Evolutionary conservation across 805 yeast species (phyloP).

Genomic region (Myxozyma udenii): DNA sequence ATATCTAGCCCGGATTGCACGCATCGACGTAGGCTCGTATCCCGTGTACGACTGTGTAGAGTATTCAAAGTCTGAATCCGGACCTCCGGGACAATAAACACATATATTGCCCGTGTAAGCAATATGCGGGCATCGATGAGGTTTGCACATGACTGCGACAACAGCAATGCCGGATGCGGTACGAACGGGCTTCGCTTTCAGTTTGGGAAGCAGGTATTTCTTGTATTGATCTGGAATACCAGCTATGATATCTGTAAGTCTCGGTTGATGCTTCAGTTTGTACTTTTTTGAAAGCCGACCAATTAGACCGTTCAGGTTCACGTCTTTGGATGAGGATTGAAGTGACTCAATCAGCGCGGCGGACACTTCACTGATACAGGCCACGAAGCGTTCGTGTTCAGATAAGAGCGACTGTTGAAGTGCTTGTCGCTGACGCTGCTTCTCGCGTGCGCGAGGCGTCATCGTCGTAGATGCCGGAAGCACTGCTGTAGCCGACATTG

Average conservation of each 20-base stretch:
- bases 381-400: constrained; percentile 87
- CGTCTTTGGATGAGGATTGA: constrained; percentile 56
- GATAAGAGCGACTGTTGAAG: neutral
- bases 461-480: neutral
- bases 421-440: neutral
- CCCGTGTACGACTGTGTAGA: constrained; percentile 98
- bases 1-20: constrained; percentile 97
- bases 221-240: constrained; percentile 96
- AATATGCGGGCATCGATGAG: constrained; percentile 98
- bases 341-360: constrained; percentile 27
- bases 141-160: constrained; percentile 98
- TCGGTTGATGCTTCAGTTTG: constrained; percentile 85
- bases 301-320: constrained; percentile 86
- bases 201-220: constrained; percentile 83
- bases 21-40: constrained; percentile 97
- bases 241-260: constrained; percentile 89
- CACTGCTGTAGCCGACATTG: neutral
- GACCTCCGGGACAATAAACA: constrained; percentile 98
- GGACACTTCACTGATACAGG: constrained; percentile 47
- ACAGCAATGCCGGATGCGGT: constrained; percentile 99
- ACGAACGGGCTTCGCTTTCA: constrained; percentile 97
- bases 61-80: constrained; percentile 96
- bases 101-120: constrained; percentile 98
- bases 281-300: constrained; percentile 83
- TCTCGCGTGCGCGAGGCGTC: neutral